Conservation (phyloP, 768 basidiomycete genomes). For the Gloeopeniophorella convolvens region DNA sequence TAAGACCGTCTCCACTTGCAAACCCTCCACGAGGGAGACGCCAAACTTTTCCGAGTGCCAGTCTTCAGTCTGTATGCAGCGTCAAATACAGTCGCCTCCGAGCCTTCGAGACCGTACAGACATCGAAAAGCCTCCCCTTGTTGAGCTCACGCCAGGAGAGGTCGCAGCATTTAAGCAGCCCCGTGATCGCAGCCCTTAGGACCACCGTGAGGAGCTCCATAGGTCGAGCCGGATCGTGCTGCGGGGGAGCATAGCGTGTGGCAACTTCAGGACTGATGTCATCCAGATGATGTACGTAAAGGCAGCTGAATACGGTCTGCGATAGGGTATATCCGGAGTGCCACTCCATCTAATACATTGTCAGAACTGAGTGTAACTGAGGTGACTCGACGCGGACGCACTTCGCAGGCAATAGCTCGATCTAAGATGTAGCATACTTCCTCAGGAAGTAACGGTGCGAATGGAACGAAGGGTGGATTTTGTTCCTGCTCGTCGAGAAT, state of each 20-base stretch:
- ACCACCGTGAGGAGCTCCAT: slow-evolving; percentile 60
- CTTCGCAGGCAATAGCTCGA: slow-evolving; percentile 71
- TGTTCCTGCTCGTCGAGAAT: slow-evolving; percentile 33
- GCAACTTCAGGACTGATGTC: slow-evolving; percentile 54
- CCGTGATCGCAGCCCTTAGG: slow-evolving; percentile 59
- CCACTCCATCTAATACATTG: slow-evolving; percentile 67
- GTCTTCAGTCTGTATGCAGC: slow-evolving; percentile 64
- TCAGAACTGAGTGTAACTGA: slow-evolving; percentile 17
- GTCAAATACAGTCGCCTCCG: slow-evolving; percentile 16
- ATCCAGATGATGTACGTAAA: slow-evolving; percentile 60
- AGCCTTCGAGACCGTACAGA: slow-evolving; percentile 27
- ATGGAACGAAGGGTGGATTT: slow-evolving; percentile 53
- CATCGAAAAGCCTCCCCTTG: slow-evolving; percentile 72
- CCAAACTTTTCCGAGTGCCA: slow-evolving; percentile 90
- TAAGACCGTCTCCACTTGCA: slow-evolving; percentile 48
- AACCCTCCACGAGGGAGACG: slow-evolving; percentile 61
- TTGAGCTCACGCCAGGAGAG: slow-evolving; percentile 75
- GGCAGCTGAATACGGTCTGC: slow-evolving; percentile 76
- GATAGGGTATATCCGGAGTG: slow-evolving; percentile 79
- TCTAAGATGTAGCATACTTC: slow-evolving; percentile 90
- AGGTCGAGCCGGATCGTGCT: slow-evolving; percentile 43
- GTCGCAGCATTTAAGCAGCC: slow-evolving; percentile 75
- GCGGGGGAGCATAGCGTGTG: slow-evolving; percentile 20
- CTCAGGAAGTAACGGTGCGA: slow-evolving; percentile 57
- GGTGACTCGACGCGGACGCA: slow-evolving; percentile 27